A percentile compares a stretch with the other conserved stretches of the same genome.
Evolutionary conservation across 225 moss, liverwort and hornwort species (phyloP).

Genomic region (Polytrichum formosum): DNA sequence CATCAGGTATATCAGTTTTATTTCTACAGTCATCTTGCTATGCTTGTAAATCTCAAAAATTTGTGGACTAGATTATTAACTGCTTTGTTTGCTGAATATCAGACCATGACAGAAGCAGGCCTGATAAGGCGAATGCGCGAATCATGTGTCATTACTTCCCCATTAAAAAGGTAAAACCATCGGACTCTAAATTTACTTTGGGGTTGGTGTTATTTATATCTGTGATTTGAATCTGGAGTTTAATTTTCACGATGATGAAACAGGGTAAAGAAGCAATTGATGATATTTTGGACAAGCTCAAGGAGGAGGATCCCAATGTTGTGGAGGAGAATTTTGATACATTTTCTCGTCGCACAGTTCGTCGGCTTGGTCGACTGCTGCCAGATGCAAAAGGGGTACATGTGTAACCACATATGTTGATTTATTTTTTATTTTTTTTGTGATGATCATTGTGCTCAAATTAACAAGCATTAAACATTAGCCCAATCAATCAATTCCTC

Average conservation of each 20-base stretch:
- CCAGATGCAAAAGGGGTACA: conserved; percentile 46
- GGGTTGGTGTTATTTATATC: too few relatives aligned
- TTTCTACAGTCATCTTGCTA: not conserved
- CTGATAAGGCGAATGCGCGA: conserved; percentile 34
- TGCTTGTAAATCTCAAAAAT: not conserved
- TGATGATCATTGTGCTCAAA: too few relatives aligned
- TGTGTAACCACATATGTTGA: conserved; percentile 1
- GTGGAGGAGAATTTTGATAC: conserved; percentile 26
- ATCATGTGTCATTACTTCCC: conserved; percentile 51
- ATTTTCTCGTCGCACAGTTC: conserved; percentile 31
- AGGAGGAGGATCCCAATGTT: conserved; percentile 25
- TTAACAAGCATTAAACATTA: too few relatives aligned
- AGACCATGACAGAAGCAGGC: not conserved
- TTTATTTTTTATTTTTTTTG: too few relatives aligned
- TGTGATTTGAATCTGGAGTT: too few relatives aligned
- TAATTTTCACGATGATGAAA: not conserved
- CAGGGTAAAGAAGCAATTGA: conserved; percentile 50
- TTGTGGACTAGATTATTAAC: not conserved
- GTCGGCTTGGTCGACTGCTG: conserved; percentile 47
- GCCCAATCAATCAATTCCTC: too few relatives aligned
- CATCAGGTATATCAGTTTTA: conserved; percentile 13
- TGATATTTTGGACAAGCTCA: conserved; percentile 22
- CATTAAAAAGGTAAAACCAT: conserved; percentile 23
- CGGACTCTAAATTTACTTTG: not conserved
- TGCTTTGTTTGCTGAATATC: not conserved